Conservation (phyloP, 2,329 filamentous ascomycete species). For the Pseudogymnoascus pannorum region DNA sequence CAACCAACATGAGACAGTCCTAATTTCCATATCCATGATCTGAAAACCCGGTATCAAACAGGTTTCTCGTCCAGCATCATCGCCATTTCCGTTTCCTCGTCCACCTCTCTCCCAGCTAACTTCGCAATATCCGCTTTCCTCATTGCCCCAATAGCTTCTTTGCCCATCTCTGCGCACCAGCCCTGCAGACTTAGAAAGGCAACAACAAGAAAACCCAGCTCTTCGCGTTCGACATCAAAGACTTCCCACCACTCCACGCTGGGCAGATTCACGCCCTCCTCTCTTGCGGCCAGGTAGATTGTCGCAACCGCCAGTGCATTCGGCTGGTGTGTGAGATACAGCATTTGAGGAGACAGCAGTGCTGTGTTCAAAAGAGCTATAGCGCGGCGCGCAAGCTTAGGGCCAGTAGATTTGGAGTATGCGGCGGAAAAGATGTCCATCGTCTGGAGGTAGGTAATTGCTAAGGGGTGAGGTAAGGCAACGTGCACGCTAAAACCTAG, state of each 20-base stretch:
- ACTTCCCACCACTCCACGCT: constrained; percentile 95
- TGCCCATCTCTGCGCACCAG: constrained; percentile 28
- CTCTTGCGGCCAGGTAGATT: constrained; percentile 80
- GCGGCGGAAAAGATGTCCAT: constrained; percentile 56
- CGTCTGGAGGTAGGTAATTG: constrained; percentile 87
- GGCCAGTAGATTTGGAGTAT: constrained; percentile 28
- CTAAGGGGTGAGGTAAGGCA: constrained; percentile 75
- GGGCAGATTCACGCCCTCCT: constrained; percentile 69
- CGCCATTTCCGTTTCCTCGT: background rate
- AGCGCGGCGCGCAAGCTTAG: constrained; percentile 54
- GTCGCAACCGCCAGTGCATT: constrained; percentile 77
- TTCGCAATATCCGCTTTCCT: background rate
- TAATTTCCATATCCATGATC: background rate
- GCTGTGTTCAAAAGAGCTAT: constrained; percentile 80
- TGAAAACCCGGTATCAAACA: background rate
- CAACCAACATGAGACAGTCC: background rate
- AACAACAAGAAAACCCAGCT: constrained; percentile 86
- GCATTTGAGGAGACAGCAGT: constrained; percentile 75
- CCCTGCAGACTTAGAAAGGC: constrained; percentile 72
- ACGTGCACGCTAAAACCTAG: constrained; percentile 81
- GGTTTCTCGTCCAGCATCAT: constrained; percentile 4
- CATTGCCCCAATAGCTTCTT: background rate
- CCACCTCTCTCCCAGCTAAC: background rate
- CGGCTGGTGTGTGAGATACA: constrained; percentile 90
- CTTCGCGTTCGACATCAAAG: constrained; percentile 91